These are phyloP conservation scores for Hymenoscyphus linearis DNA, from an alignment of 2,329 filamentous ascomycete species.

Conservation along the genomic window DNA sequence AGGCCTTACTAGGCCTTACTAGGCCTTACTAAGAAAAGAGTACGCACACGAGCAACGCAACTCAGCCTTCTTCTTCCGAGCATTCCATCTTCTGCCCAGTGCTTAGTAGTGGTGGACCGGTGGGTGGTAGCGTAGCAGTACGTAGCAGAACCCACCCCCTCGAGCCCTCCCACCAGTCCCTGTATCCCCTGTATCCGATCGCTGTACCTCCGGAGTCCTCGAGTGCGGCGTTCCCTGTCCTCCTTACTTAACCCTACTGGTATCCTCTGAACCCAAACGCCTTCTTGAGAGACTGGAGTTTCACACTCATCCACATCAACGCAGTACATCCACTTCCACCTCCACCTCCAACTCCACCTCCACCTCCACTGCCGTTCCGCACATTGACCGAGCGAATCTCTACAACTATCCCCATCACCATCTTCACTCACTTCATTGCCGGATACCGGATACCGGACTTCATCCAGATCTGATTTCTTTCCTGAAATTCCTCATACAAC, in stretches of 20 bases:
- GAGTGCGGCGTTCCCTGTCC: neutral
- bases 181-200: neutral
- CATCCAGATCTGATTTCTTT: neutral
- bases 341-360: neutral
- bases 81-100: neutral
- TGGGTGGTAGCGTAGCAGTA: too few species aligned
- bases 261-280: slow-evolving; percentile 1
- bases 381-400: neutral
- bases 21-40: neutral
- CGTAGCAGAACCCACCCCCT: too few species aligned
- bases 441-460: too few species aligned
- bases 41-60: neutral
- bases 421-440: neutral
- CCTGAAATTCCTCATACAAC: neutral
- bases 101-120: too few species aligned
- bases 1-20: neutral
- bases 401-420: too few species aligned
- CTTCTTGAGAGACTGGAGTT: slow-evolving; percentile 5
- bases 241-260: neutral
- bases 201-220: neutral
- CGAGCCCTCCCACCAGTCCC: neutral
- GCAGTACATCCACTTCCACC: neutral
- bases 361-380: too few species aligned
- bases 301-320: neutral
- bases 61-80: neutral